Percentiles rank a stretch among this genome's conserved stretches.
Evolutionary conservation across 2,329 filamentous ascomycete genomes (phyloP).

Genomic region (Venturia asperata): DNA sequence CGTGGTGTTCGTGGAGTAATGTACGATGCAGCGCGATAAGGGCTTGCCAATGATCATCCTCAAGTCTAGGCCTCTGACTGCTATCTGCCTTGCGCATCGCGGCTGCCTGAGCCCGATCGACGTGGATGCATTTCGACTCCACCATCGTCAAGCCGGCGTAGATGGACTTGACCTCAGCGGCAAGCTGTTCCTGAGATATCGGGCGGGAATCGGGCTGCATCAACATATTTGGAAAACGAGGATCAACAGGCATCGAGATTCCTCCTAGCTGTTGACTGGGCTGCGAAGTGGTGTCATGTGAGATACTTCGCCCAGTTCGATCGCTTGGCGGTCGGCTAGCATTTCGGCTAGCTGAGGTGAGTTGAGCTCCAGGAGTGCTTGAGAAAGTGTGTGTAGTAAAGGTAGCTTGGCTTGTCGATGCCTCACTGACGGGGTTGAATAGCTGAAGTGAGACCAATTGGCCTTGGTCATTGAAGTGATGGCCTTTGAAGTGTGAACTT

Average conservation of each 20-base stretch:
- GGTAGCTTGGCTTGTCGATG: conserved; percentile 7
- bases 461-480: conserved; percentile 5
- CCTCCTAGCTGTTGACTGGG: background rate
- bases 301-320: background rate
- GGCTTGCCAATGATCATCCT: conserved; percentile 73
- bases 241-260: conserved; percentile 18
- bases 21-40: conserved; percentile 77
- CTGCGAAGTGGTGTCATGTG: background rate
- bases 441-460: background rate
- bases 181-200: conserved; percentile 70
- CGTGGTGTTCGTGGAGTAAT: conserved; percentile 72
- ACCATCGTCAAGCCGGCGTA: conserved; percentile 81
- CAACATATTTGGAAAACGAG: conserved; percentile 34
- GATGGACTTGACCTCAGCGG: conserved; percentile 74
- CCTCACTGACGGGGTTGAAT: background rate
- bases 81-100: conserved; percentile 46
- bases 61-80: conserved; percentile 36
- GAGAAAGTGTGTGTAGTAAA: background rate
- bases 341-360: background rate
- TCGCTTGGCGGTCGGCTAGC: background rate
- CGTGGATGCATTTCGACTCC: conserved; percentile 78
- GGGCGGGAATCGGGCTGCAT: conserved; percentile 57
- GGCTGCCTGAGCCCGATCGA: conserved; percentile 57
- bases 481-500: background rate
- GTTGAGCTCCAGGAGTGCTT: conserved; percentile 3